Percentiles rank a stretch among this genome's conserved stretches.
phyloP scores from a whole-genome alignment of 768 basidiomycete genomes.

The Suillus bovinus region DNA sequence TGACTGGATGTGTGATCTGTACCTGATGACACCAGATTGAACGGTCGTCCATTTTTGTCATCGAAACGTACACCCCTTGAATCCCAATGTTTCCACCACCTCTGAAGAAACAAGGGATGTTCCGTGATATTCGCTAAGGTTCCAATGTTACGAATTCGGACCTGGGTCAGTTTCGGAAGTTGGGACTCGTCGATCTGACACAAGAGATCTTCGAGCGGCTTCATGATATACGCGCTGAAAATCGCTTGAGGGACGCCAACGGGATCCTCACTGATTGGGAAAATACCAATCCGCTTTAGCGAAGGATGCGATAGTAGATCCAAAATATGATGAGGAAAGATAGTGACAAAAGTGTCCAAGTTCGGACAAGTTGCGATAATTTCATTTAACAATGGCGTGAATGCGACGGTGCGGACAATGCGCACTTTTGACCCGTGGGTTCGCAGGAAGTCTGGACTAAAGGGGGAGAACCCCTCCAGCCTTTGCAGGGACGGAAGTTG shows the following conservation, averaged over 20 bases:
- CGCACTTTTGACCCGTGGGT: conserved; percentile 45
- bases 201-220: conserved; percentile 41
- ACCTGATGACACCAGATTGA: conserved; percentile 12
- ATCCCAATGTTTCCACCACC: conserved; percentile 31
- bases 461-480: conserved; percentile 45
- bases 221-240: conserved; percentile 41
- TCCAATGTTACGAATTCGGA: conserved; percentile 43
- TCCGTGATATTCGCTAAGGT: conserved; percentile 35
- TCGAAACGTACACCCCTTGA: conserved; percentile 31
- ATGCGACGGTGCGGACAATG: conserved; percentile 38
- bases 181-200: conserved; percentile 37
- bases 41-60: conserved; percentile 31
- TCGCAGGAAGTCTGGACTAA: conserved; percentile 41
- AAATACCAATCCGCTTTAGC: conserved; percentile 44
- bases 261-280: conserved; percentile 40
- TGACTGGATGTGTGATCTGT: not conserved
- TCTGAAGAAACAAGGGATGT: conserved; percentile 26
- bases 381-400: conserved; percentile 35
- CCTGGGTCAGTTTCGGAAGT: conserved; percentile 35
- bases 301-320: conserved; percentile 40
- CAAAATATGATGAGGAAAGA: conserved; percentile 35
- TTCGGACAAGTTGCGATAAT: conserved; percentile 42
- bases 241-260: conserved; percentile 38
- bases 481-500: conserved; percentile 42
- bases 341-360: conserved; percentile 42